phyloP scores from a whole-genome alignment of 257 asterid species.

The Ilex asprella region DNA sequence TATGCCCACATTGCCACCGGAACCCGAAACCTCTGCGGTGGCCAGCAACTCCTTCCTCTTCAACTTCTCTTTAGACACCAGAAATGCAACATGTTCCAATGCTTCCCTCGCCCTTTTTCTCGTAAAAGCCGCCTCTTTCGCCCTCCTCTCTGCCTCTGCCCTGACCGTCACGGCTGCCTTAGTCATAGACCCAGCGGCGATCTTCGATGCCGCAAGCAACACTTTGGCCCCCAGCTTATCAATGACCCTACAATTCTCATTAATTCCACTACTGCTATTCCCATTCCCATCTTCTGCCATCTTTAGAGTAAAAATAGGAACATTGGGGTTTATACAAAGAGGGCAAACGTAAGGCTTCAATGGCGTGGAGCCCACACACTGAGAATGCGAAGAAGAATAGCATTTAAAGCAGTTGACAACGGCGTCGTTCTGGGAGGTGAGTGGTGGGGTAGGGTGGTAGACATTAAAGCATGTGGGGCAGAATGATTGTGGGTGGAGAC shows the following conservation, averaged over 20 bases:
- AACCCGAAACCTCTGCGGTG: slow-evolving; percentile 1
- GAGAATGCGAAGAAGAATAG: slow-evolving; percentile 57
- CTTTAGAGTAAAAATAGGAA: slow-evolving; percentile 36
- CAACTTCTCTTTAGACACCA: slow-evolving; percentile 48
- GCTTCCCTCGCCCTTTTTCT: slow-evolving; percentile 78
- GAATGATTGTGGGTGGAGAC: slow-evolving; percentile 67
- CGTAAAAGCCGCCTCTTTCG: slow-evolving; percentile 66
- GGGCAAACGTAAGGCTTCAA: slow-evolving; percentile 66
- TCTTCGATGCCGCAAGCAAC: slow-evolving; percentile 67
- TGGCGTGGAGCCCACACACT: slow-evolving; percentile 40
- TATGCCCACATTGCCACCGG: slow-evolving; percentile 7
- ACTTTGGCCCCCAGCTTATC: slow-evolving; percentile 54
- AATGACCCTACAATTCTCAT: slow-evolving; percentile 43
- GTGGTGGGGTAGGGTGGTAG: slow-evolving; percentile 29
- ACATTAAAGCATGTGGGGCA: slow-evolving; percentile 83
- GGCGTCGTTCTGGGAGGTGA: slow-evolving; percentile 36
- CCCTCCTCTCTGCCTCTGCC: slow-evolving; percentile 66
- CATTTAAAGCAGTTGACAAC: slow-evolving; percentile 54
- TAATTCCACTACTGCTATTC: slow-evolving; percentile 11
- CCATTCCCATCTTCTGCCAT: slow-evolving; percentile 6
- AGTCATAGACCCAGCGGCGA: slow-evolving; percentile 50
- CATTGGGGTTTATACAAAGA: slow-evolving; percentile 46
- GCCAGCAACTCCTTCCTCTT: slow-evolving; percentile 33
- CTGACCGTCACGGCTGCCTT: slow-evolving; percentile 50
- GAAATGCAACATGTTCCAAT: slow-evolving; percentile 45